These are phyloP conservation scores for Paecilomyces fulvus DNA, from an alignment of 2,329 filamentous ascomycete species.

Conservation along the genomic window DNA sequence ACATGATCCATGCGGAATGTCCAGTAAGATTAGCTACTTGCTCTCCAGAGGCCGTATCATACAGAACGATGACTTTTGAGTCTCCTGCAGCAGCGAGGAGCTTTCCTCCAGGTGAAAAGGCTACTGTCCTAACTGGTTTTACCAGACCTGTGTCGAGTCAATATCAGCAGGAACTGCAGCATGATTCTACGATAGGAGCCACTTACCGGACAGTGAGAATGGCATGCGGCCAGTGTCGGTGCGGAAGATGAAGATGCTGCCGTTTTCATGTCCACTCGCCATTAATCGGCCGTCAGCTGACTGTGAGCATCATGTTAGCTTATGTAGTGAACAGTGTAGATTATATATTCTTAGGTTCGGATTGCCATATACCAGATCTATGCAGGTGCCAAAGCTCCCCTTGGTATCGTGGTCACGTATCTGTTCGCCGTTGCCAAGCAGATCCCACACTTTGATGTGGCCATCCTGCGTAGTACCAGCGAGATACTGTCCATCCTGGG, in stretches of 20 bases:
- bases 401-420: slow-evolving; percentile 84
- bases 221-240: slow-evolving; percentile 78
- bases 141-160: slow-evolving; percentile 56
- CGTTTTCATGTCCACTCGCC: slow-evolving; percentile 87
- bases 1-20: slow-evolving; percentile 80
- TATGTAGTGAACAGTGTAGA: neutral
- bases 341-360: slow-evolving; percentile 12
- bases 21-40: slow-evolving; percentile 78
- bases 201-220: slow-evolving; percentile 71
- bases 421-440: slow-evolving; percentile 49
- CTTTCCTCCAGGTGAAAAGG: slow-evolving; percentile 79
- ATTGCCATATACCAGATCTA: slow-evolving; percentile 56
- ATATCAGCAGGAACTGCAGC: neutral
- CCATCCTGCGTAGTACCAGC: slow-evolving; percentile 85
- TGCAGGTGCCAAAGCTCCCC: slow-evolving; percentile 80
- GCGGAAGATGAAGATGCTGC: slow-evolving; percentile 88
- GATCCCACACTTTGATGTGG: slow-evolving; percentile 80
- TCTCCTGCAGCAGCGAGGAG: slow-evolving; percentile 87
- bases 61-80: slow-evolving; percentile 77
- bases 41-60: slow-evolving; percentile 86
- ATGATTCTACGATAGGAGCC: neutral
- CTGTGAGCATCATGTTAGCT: slow-evolving; percentile 26
- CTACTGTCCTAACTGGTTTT: slow-evolving; percentile 74
- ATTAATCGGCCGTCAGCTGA: slow-evolving; percentile 72
- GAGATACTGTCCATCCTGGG: slow-evolving; percentile 71